Evolutionary conservation across 228 moss, liverwort and hornwort species (phyloP), one percentile per base, ranked within the genome.

Genomic region (Sphagnum magellanicum): DNA sequence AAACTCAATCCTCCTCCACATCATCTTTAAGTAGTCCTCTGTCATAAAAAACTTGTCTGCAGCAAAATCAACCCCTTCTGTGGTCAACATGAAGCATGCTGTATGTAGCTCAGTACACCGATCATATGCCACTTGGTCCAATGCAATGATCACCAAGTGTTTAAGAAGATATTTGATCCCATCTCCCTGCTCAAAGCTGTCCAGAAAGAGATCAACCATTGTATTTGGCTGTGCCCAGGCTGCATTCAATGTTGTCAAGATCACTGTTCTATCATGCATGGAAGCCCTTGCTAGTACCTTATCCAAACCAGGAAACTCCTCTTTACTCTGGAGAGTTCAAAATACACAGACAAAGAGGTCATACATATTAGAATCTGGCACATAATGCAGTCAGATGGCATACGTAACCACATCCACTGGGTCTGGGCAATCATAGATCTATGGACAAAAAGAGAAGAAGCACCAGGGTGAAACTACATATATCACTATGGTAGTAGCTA

Each of bases 1-100:
- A 50, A 95, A 88, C 16, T 90, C 72, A 47, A 95, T 89, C 17
- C 95, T 72, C 50, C 90, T 80, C 95, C 95, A 92, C 95, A 95
- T 92, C 95, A 95, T 89, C 52, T 71, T 84, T 71, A 95, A 16
- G n/a, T 85, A 95, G 67, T 89, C 95, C 46, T 16, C 74, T 61
- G 84, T 83, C 95, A 95, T 92, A 67, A 83, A 95, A 52, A 6
- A 60, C 74, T 90, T 90, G 72, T 89, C 89, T 1, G 72, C 82
- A 4, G 83, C 72, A 15, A 89, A 92, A 46, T 95, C 84, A 0
- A 87, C 78, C 10, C 90, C 90, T 6, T 72, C 71, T 4, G 89
- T 92, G 48, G 64, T 75, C 71, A 95, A 65, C 50, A 79, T 77
- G 67, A 81, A 95, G 73, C 95, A 95, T 50, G 87, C 82, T 6